phyloP scores from a whole-genome alignment of 2,329 filamentous ascomycete genomes.

The Lachnellula occidentalis region DNA sequence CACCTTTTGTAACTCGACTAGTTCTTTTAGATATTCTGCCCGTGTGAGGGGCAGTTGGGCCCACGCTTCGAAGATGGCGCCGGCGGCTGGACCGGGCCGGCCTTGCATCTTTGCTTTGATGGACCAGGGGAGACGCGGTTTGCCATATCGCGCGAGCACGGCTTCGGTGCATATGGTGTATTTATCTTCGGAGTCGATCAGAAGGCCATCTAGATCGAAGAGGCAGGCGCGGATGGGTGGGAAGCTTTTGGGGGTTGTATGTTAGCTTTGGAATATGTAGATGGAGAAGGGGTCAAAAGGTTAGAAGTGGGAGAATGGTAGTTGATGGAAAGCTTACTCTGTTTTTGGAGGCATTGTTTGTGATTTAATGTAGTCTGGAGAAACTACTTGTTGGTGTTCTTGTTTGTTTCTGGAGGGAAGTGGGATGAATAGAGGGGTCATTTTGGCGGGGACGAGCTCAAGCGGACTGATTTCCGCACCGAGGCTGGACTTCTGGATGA shows the following conservation, averaged over 20 bases:
- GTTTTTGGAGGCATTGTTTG: slow-evolving; percentile 10
- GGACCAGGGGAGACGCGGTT: slow-evolving; percentile 77
- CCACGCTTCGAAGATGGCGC: slow-evolving; percentile 69
- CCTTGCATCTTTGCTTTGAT: slow-evolving; percentile 76
- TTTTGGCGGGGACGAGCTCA: neutral
- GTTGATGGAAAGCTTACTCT: slow-evolving; percentile 13
- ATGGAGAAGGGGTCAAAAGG: slow-evolving; percentile 54
- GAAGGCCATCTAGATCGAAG: slow-evolving; percentile 97
- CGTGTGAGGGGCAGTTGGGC: slow-evolving; percentile 72
- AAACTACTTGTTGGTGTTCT: neutral
- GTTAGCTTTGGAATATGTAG: too few species aligned
- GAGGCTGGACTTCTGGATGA: neutral
- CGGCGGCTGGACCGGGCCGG: slow-evolving; percentile 35
- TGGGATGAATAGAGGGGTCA: neutral
- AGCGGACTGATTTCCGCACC: slow-evolving; percentile 4
- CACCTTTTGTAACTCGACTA: slow-evolving; percentile 58
- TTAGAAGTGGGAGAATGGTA: slow-evolving; percentile 32
- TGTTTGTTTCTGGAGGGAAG: neutral
- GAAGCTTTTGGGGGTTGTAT: too few species aligned
- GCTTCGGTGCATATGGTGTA: slow-evolving; percentile 83
- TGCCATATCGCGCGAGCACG: slow-evolving; percentile 69
- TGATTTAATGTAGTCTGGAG: too few species aligned
- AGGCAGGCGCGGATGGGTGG: slow-evolving; percentile 74
- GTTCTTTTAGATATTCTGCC: slow-evolving; percentile 59
- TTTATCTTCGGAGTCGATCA: slow-evolving; percentile 89